Conservation (phyloP, 2,329 filamentous ascomycete species). For the Trichoderma guizhouense region DNA sequence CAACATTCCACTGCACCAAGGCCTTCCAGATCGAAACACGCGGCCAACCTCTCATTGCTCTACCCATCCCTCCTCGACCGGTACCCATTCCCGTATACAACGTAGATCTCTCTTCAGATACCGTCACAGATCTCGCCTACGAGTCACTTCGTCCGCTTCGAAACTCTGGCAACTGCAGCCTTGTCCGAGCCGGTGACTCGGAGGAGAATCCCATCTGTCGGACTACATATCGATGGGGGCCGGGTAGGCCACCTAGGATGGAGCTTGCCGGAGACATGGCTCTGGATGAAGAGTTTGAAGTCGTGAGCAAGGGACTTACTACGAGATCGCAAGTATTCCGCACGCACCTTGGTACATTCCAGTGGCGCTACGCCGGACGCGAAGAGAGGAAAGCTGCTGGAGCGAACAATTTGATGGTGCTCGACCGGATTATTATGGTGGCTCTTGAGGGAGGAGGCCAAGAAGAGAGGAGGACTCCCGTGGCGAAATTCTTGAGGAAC, state of each 20-base stretch:
- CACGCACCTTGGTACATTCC: slow-evolving; percentile 48
- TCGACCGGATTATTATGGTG: slow-evolving; percentile 45
- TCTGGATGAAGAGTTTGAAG: slow-evolving; percentile 28
- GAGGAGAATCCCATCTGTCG: slow-evolving; percentile 39
- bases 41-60: slow-evolving; percentile 43
- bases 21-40: slow-evolving; percentile 48
- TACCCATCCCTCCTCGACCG: slow-evolving; percentile 38
- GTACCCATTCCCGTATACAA: slow-evolving; percentile 43
- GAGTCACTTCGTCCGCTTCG: slow-evolving; percentile 47
- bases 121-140: slow-evolving; percentile 44
- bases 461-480: slow-evolving; percentile 30
- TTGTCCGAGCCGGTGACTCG: slow-evolving; percentile 42
- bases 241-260: slow-evolving; percentile 49
- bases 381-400: slow-evolving; percentile 44
- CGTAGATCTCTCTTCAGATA: slow-evolving; percentile 36
- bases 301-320: slow-evolving; percentile 37
- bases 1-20: slow-evolving; percentile 41
- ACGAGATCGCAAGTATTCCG: slow-evolving; percentile 47
- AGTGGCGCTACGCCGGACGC: slow-evolving; percentile 54
- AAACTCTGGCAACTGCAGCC: slow-evolving; percentile 46
- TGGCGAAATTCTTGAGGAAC: slow-evolving; percentile 45
- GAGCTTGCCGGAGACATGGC: slow-evolving; percentile 21
- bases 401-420: slow-evolving; percentile 45
- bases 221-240: slow-evolving; percentile 57
- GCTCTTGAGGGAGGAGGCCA: slow-evolving; percentile 28